Base-by-base conservation (phyloP, 73 alveolate genomes). In the Uronychia binucleata region DNA sequence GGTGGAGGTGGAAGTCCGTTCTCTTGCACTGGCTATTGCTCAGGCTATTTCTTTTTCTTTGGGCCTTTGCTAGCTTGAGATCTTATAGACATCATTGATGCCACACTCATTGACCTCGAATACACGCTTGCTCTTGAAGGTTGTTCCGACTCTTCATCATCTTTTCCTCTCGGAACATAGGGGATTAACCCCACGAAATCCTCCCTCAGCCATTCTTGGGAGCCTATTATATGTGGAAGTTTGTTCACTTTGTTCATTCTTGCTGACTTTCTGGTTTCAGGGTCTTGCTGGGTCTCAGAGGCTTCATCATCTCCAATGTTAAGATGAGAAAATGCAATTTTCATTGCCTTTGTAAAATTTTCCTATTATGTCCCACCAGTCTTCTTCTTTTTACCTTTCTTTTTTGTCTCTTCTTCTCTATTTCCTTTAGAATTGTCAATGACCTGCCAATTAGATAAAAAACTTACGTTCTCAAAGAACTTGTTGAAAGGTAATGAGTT, bases 91-190 rank as follows among this genome's bases (percentile, higher is more conserved):
- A 46, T 19, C 67, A 46, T 46, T 46, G 67, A 46, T 11, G 67
- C 67, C 67, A 46, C 67, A 46, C 67, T 46, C 67, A 46, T 46
- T 46, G 67, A 46, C 67, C 67, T 46, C n/a, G n/a, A 11, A 46
- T 5, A 46, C 67, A 46, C 67, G 19, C 5, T 11, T 46, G 67
- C 5, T 19, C 19, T 5, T 19, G n/a, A 11, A 5, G 67, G n/a
- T 46, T 19, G 5, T 11, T 46, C 67, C 19, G n/a, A 11, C n/a
- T 46, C 67, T 11, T 46, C 5, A 46, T 46, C 67, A 11, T 46
- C 67, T 11, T 46, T 46, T 46, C 19, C 67, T 46, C 19, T 46
- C n/a, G 67, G 67, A 19, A 46, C 5, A 19, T 46, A 46, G n/a
- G 67, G 67, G 5, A 46, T 46, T 46, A 46, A 19, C 19, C 67